Evolutionary conservation across 2,329 filamentous ascomycete species (phyloP), one percentile per base, ranked within the genome.

Genomic region (Fusarium poae): DNA sequence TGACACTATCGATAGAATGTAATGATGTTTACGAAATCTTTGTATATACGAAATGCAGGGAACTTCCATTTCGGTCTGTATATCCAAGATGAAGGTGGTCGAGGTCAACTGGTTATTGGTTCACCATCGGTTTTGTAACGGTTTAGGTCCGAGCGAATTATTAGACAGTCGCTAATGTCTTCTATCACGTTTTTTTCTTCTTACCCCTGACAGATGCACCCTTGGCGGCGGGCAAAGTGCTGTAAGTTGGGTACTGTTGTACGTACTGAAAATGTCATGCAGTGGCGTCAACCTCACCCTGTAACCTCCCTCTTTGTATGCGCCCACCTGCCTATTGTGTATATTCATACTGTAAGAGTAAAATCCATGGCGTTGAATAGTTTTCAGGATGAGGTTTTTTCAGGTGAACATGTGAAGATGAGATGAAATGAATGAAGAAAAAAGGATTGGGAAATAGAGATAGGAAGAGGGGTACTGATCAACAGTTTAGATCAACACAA

Each of bases 31-130:
- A 25, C 39, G 39, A 3, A 78, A 56, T 1, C 59, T 72, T 65
- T 75, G 72, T 59, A 58, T 84, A 82, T 4, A 80, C 76, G n/a
- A 79, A 58, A n/a, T 79, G 80, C n/a, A 86, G 67, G 30, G 82
- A 6, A 82, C 79, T 42, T 85, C 83, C 20, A 71, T 71, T 63
- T 83, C 76, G 2, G 81, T 27, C 18, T 9, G 45, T 53, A 65
- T 44, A 46, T 40, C 35, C 40, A 8, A 54, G 11, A 39, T 39
- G 9, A 34, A 46, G 46, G 37, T 34, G 37, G 42, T 39, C 35
- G 29, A 32, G 10, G 18, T 39, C 13, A 11, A 16, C 13, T 25
- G 37, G 2, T 39, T 6, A 65, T 65, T 65, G 62, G 61, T 11
- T 20, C 34, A 20, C n/a, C 7, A 12, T 35, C 11, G 37, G 32